These are phyloP conservation scores for Candida sp. DNA, from an alignment of 1,139 yeast genomes.

Conservation along the genomic window DNA sequence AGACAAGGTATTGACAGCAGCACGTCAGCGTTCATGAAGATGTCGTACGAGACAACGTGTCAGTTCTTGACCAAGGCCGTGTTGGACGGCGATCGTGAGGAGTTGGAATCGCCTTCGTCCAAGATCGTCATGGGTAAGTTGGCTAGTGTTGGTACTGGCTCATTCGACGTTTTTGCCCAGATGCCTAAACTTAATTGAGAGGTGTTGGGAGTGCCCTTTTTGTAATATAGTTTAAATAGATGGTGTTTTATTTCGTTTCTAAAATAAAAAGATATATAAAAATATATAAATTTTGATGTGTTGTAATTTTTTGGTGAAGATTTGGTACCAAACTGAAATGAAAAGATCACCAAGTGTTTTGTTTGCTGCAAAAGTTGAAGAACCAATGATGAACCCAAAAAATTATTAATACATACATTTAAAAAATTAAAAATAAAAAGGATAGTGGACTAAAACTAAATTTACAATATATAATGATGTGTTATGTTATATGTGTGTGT, in stretches of 20 bases:
- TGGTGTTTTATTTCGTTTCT: background rate
- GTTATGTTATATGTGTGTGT: no score
- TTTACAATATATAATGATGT: background rate
- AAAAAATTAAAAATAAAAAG: slow-evolving; percentile 1
- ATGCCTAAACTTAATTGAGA: slow-evolving; percentile 36
- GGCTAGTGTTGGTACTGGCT: slow-evolving; percentile 94
- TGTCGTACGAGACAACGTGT: slow-evolving; percentile 99
- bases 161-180: slow-evolving; percentile 84
- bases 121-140: slow-evolving; percentile 92
- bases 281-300: no score
- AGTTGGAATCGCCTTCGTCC: slow-evolving; percentile 93
- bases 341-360: no score
- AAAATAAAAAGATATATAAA: background rate
- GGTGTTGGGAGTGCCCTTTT: background rate
- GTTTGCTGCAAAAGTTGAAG: no score
- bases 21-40: slow-evolving; percentile 96
- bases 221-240: slow-evolving; percentile 3
- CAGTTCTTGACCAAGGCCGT: slow-evolving; percentile 98
- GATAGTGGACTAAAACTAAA: slow-evolving; percentile 1
- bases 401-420: slow-evolving; percentile 3
- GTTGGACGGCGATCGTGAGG: slow-evolving; percentile 88
- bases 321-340: background rate
- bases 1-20: slow-evolving; percentile 98
- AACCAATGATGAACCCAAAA: background rate
- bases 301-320: background rate